Percentiles rank a stretch among this genome's conserved stretches.
These are phyloP conservation scores for Millerozyma acaciae DNA, from an alignment of 805 yeast genomes.

Conservation along the genomic window DNA sequence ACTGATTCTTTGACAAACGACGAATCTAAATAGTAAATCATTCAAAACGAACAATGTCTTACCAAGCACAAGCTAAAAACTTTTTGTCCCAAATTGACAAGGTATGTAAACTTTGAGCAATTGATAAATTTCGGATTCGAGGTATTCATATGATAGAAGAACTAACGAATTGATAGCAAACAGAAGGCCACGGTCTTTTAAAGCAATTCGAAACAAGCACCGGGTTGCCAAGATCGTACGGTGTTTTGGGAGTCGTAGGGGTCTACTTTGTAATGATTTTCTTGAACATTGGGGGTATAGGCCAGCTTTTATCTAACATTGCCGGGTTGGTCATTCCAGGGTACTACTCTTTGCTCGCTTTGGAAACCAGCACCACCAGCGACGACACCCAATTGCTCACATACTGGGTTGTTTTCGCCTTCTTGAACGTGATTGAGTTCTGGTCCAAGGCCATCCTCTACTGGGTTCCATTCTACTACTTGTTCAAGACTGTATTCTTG, in stretches of 20 bases:
- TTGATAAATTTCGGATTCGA: too few species aligned
- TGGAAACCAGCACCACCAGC: conserved; percentile 59
- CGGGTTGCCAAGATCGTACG: conserved; percentile 81
- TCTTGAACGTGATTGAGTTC: conserved; percentile 86
- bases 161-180: conserved; percentile 23
- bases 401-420: conserved; percentile 98
- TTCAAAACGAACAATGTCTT: conserved; percentile 34
- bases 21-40: too few species aligned
- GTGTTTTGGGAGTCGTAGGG: conserved; percentile 60
- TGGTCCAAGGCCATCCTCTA: conserved; percentile 91
- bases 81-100: conserved; percentile 45
- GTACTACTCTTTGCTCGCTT: conserved; percentile 79
- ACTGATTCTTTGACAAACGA: too few species aligned
- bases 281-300: conserved; percentile 90
- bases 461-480: conserved; percentile 96
- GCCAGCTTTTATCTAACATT: conserved; percentile 87
- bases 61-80: conserved; percentile 43
- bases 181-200: conserved; percentile 28
- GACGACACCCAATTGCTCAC: conserved; percentile 90
- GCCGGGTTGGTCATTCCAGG: conserved; percentile 92
- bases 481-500: conserved; percentile 84
- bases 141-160: too few species aligned
- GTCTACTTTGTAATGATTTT: conserved; percentile 75
- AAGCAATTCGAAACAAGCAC: conserved; percentile 38
- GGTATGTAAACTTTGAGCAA: conserved; percentile 31